These are phyloP conservation scores for Escovopsis sp. DNA, from an alignment of 2,329 filamentous ascomycete species.

Conservation along the genomic window DNA sequence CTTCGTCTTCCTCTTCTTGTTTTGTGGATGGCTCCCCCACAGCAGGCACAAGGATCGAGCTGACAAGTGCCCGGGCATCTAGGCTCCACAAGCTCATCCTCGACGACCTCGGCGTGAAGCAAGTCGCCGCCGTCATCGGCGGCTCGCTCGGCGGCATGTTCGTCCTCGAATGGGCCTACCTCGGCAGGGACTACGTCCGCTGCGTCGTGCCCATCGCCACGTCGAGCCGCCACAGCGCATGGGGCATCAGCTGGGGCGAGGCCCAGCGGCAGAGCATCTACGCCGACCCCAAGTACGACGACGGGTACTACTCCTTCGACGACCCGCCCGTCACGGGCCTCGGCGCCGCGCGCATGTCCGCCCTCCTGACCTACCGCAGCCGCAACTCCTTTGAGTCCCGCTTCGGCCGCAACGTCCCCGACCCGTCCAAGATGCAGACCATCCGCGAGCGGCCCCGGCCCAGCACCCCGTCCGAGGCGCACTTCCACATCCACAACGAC, in stretches of 20 bases:
- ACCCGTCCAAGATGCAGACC: slow-evolving; percentile 68
- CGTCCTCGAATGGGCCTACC: slow-evolving; percentile 83
- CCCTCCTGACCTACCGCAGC: slow-evolving; percentile 86
- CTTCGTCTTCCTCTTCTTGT: too few species aligned
- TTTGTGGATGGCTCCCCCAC: too few species aligned
- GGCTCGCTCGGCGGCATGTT: slow-evolving; percentile 84
- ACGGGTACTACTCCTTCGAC: slow-evolving; percentile 82
- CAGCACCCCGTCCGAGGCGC: slow-evolving; percentile 50
- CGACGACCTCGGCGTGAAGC: slow-evolving; percentile 65
- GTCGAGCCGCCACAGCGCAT: slow-evolving; percentile 71
- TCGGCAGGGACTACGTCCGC: slow-evolving; percentile 73
- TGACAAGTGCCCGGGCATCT: slow-evolving; percentile 13
- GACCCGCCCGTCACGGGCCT: slow-evolving; percentile 79
- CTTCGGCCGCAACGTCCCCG: slow-evolving; percentile 85
- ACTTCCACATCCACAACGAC: slow-evolving; percentile 74
- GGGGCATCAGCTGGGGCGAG: slow-evolving; percentile 85
- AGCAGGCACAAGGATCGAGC: too few species aligned
- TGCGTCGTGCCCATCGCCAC: slow-evolving; percentile 74
- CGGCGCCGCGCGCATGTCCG: slow-evolving; percentile 91
- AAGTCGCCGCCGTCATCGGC: slow-evolving; percentile 65
- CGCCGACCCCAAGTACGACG: slow-evolving; percentile 94
- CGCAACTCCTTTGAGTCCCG: slow-evolving; percentile 93
- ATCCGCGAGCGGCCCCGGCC: slow-evolving; percentile 56
- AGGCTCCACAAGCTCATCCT: slow-evolving; percentile 68
- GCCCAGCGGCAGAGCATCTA: slow-evolving; percentile 89